A percentile compares a stretch with the other conserved stretches of the same genome.
These are phyloP conservation scores for Chrysopogon serrulatus DNA, from an alignment of 176 grass and related monocot genomes.

Conservation along the genomic window DNA sequence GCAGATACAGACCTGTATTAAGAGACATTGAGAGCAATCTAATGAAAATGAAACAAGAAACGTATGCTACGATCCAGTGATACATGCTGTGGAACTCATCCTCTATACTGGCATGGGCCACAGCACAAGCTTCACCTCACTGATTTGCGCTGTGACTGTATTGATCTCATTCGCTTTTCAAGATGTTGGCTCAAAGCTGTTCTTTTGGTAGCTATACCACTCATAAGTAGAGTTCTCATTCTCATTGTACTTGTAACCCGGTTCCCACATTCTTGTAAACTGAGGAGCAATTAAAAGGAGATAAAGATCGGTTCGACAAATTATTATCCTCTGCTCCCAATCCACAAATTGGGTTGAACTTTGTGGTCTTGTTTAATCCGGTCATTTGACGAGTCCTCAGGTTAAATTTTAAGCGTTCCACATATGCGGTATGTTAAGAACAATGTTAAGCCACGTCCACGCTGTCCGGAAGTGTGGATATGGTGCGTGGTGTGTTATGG, in stretches of 20 bases:
- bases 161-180: background rate
- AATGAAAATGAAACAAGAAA: slow-evolving; percentile 99
- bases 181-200: background rate
- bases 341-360: background rate
- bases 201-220: background rate
- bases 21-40: slow-evolving; percentile 77
- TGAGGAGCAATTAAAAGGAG: background rate
- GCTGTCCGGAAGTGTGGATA: too few species aligned
- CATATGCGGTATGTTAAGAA: too few species aligned
- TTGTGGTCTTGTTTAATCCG: background rate
- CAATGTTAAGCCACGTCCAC: too few species aligned
- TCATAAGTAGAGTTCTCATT: background rate
- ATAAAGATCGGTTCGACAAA: background rate
- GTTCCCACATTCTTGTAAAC: slow-evolving; percentile 24
- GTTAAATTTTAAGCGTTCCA: too few species aligned
- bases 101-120: background rate
- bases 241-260: slow-evolving; percentile 8
- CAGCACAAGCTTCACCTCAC: background rate
- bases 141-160: background rate
- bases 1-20: slow-evolving; percentile 85
- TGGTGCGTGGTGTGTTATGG: too few species aligned
- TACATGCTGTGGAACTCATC: background rate
- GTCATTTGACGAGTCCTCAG: background rate
- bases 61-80: slow-evolving; percentile 64
- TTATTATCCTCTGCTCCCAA: background rate